Conservation (phyloP, 2,329 filamentous ascomycete species). For the Ophiostoma ips region DNA sequence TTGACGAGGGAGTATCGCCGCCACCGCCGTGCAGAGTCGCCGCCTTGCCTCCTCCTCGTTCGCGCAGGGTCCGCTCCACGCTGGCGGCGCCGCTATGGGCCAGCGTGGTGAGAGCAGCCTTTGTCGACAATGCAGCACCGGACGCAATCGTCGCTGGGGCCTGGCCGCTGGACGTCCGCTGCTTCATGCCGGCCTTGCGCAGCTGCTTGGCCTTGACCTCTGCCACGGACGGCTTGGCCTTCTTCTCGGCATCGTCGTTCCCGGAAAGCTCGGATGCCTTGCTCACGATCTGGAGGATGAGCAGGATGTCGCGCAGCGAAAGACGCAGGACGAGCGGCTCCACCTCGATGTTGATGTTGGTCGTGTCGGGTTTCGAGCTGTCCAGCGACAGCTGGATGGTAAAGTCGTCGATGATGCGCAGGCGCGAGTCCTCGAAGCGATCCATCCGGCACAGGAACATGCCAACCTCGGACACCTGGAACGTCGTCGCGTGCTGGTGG, state of each 20-base stretch:
- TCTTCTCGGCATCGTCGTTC: constrained; percentile 37
- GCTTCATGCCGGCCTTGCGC: constrained; percentile 33
- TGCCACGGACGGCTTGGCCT: constrained; percentile 25
- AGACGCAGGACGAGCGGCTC: constrained; percentile 84
- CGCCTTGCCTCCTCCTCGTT: no score
- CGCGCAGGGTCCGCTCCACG: neutral
- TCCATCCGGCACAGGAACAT: constrained; percentile 99
- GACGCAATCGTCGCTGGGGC: constrained; percentile 36
- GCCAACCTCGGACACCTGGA: constrained; percentile 86
- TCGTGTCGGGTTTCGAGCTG: constrained; percentile 45
- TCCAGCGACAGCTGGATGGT: constrained; percentile 85
- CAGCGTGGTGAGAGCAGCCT: neutral
- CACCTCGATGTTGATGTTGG: constrained; percentile 72
- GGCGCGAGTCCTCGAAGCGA: constrained; percentile 75
- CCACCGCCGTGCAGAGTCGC: neutral
- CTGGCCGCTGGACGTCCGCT: constrained; percentile 42
- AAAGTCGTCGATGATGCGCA: constrained; percentile 94
- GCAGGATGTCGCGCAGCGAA: constrained; percentile 84
- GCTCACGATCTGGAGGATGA: constrained; percentile 83
- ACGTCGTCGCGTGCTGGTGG: constrained; percentile 82
- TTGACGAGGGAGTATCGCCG: neutral
- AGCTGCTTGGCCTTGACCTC: constrained; percentile 44
- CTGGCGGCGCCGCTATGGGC: neutral
- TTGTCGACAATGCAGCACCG: constrained; percentile 8
- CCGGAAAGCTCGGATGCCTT: constrained; percentile 74